Conservation (phyloP, 306 rosid species). For the Sicyos baderoa region DNA sequence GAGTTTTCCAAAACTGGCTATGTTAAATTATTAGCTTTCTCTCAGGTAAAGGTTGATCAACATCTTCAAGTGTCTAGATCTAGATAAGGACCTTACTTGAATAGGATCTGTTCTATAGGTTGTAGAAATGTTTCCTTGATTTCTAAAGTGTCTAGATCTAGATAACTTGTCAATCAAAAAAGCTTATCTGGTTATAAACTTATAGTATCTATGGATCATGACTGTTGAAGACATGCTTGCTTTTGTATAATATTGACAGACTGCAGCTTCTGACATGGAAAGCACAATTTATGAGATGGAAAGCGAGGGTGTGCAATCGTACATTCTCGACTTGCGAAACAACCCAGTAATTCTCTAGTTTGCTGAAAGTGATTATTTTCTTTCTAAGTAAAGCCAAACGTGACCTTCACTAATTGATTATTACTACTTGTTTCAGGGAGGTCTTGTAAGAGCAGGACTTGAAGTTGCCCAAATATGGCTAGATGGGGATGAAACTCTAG, state of each 20-base stretch:
- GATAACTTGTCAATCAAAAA: not conserved
- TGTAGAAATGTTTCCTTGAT: too few relatives aligned
- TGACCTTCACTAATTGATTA: slow-evolving; percentile 12
- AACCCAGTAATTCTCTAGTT: slow-evolving; percentile 58
- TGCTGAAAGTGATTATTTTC: not conserved
- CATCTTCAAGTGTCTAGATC: too few relatives aligned
- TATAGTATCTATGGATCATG: not conserved
- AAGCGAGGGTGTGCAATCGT: slow-evolving; percentile 78
- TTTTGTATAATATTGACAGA: slow-evolving; percentile 31
- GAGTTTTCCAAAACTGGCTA: slow-evolving; percentile 69
- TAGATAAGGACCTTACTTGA: too few relatives aligned
- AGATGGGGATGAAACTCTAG: slow-evolving; percentile 93
- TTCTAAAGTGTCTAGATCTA: not conserved
- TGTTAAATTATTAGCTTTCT: slow-evolving; percentile 70
- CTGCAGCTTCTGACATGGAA: slow-evolving; percentile 82
- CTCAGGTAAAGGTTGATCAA: slow-evolving; percentile 46
- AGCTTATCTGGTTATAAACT: not conserved
- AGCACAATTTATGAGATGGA: slow-evolving; percentile 69
- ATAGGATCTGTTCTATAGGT: too few relatives aligned
- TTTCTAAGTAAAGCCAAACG: not conserved
- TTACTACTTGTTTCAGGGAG: slow-evolving; percentile 51
- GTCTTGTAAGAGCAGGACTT: slow-evolving; percentile 81
- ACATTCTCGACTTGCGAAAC: slow-evolving; percentile 86
- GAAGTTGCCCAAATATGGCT: slow-evolving; percentile 96
- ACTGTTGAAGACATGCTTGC: not conserved